Percentiles rank a stretch among this genome's conserved stretches.
phyloP scores from a whole-genome alignment of 805 yeast species.

The Suhomyces sp. region DNA sequence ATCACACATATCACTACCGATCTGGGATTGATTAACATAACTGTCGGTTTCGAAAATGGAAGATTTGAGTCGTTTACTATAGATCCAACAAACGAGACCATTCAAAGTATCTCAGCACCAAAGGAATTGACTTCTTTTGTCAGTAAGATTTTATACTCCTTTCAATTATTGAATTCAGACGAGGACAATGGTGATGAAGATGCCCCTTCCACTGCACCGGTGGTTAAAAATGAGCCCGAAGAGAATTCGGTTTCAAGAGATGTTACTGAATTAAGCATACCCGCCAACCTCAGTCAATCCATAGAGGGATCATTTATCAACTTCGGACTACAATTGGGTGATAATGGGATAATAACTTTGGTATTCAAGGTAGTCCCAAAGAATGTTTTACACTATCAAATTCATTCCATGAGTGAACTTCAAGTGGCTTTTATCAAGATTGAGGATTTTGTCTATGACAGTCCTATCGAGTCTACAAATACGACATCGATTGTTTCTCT shows the following conservation, averaged over 20 bases:
- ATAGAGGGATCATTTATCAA: constrained; percentile 29
- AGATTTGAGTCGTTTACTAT: constrained; percentile 15
- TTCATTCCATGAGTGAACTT: constrained; percentile 23
- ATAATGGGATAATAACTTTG: constrained; percentile 21
- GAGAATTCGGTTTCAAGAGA: too few species aligned
- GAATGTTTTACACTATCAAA: constrained; percentile 26
- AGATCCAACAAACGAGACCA: constrained; percentile 3
- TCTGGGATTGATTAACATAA: constrained; percentile 6
- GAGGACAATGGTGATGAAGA: constrained; percentile 16
- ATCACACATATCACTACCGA: neutral
- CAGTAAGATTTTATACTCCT: constrained; percentile 19
- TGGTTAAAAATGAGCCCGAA: constrained; percentile 1
- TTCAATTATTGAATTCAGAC: constrained; percentile 19
- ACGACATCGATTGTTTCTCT: constrained; percentile 25
- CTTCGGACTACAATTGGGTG: constrained; percentile 21
- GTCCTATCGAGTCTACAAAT: neutral
- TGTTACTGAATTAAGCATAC: neutral
- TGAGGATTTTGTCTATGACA: constrained; percentile 6
- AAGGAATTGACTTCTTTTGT: constrained; percentile 18
- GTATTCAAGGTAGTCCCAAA: constrained; percentile 27
- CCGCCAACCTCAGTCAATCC: constrained; percentile 10
- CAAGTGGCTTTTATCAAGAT: constrained; percentile 25
- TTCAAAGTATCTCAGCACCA: constrained; percentile 1
- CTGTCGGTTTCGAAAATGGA: constrained; percentile 21
- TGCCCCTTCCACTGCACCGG: neutral